A percentile compares a stretch with the other conserved stretches of the same genome.
Evolutionary conservation across 805 yeast genomes (phyloP).

Genomic region (Zygoascus bituminiphila): DNA sequence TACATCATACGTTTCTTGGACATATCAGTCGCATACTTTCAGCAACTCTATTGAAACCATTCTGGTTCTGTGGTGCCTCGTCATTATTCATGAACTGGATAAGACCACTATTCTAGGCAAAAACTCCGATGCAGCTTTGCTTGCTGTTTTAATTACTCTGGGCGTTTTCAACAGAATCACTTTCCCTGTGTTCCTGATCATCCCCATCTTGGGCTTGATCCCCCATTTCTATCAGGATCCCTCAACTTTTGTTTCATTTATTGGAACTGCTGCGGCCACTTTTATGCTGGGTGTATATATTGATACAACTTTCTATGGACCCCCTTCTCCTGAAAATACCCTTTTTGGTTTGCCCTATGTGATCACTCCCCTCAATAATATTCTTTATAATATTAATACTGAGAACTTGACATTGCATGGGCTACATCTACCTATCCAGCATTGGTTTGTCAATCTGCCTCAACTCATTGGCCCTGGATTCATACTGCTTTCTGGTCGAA

Average conservation of each 20-base stretch:
- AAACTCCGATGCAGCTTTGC: conserved; percentile 32
- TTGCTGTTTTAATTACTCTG: conserved; percentile 46
- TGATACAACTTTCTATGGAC: conserved; percentile 45
- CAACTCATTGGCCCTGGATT: conserved; percentile 74
- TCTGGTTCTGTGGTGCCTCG: conserved; percentile 42
- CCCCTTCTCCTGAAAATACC: not conserved
- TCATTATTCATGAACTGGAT: conserved; percentile 37
- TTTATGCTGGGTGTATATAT: conserved; percentile 34
- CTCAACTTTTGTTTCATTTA: conserved; percentile 27
- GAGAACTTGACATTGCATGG: conserved; percentile 73
- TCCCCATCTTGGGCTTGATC: conserved; percentile 49
- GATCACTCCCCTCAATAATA: conserved; percentile 70
- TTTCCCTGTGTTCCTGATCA: conserved; percentile 60
- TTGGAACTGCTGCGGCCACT: conserved; percentile 31
- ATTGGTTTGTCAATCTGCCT: conserved; percentile 67
- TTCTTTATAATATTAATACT: conserved; percentile 55
- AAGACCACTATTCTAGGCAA: conserved; percentile 19
- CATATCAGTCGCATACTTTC: conserved; percentile 78
- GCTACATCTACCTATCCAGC: conserved; percentile 69
- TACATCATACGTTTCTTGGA: conserved; percentile 62
- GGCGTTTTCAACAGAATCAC: conserved; percentile 85
- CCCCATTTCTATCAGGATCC: conserved; percentile 35
- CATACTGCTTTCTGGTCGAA: conserved; percentile 35
- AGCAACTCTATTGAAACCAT: conserved; percentile 73
- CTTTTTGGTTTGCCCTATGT: conserved; percentile 26